A percentile compares a stretch with the other conserved stretches of the same genome.
Conservation (phyloP, 2,329 filamentous ascomycete species). For the Tolypocladium amazonense region DNA sequence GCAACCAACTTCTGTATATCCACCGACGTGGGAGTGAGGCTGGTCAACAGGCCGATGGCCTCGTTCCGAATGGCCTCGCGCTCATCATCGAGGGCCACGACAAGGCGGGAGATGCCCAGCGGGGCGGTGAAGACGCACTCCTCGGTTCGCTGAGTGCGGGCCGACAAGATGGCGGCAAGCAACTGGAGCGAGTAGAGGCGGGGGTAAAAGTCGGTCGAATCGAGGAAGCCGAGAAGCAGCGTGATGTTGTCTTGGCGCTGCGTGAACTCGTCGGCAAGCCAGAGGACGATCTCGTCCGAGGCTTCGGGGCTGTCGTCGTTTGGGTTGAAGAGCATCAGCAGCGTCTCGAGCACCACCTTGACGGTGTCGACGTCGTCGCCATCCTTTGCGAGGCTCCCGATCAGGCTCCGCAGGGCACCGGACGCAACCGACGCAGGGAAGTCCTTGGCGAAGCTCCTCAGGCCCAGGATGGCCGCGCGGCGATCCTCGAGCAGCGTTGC, state of each 20-base stretch:
- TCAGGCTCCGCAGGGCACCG: slow-evolving; percentile 79
- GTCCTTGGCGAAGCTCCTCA: slow-evolving; percentile 92
- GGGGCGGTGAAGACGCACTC: slow-evolving; percentile 89
- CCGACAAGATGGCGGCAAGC: slow-evolving; percentile 73
- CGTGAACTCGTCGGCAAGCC: slow-evolving; percentile 96
- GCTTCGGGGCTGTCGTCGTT: slow-evolving; percentile 72
- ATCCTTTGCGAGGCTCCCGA: slow-evolving; percentile 76
- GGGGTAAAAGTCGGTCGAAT: slow-evolving; percentile 79
- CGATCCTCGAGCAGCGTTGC: slow-evolving; percentile 91
- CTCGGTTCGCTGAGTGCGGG: slow-evolving; percentile 82
- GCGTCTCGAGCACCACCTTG: slow-evolving; percentile 87
- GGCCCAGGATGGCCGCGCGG: slow-evolving; percentile 80
- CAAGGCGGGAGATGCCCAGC: slow-evolving; percentile 76
- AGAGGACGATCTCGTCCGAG: slow-evolving; percentile 89
- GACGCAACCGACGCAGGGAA: slow-evolving; percentile 94
- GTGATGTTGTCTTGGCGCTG: slow-evolving; percentile 96
- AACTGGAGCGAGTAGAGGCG: slow-evolving; percentile 86
- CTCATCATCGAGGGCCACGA: slow-evolving; percentile 71
- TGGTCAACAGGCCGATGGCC: slow-evolving; percentile 75
- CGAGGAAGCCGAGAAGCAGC: slow-evolving; percentile 78
- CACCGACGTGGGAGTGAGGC: slow-evolving; percentile 73
- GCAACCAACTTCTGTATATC: slow-evolving; percentile 93
- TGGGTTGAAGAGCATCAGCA: slow-evolving; percentile 80
- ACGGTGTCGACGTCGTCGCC: slow-evolving; percentile 92
- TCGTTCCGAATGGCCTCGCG: slow-evolving; percentile 85